A percentile compares a stretch with the other conserved stretches of the same genome.
phyloP scores from a whole-genome alignment of 192 early-diverging fungal genomes.

The Coemansia sp. region DNA sequence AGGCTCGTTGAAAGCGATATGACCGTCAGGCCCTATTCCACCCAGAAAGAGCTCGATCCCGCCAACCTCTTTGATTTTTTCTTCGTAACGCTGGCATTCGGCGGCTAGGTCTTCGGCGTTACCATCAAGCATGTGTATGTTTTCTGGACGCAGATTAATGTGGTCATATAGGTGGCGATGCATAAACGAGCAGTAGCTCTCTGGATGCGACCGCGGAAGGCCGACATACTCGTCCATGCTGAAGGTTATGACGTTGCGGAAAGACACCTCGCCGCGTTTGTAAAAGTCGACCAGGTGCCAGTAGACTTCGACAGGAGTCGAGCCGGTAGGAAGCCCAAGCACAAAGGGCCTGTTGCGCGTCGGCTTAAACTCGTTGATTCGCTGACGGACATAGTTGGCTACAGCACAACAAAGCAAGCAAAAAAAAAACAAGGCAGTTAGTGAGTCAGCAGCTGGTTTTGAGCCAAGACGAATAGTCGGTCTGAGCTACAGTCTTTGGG shows the following conservation, averaged over 20 bases:
- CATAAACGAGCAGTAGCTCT: conserved; percentile 89
- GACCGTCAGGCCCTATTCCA: conserved; percentile 86
- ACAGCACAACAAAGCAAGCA: conserved; percentile 8
- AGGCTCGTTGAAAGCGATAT: conserved; percentile 90
- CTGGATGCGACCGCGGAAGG: conserved; percentile 70
- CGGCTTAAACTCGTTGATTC: conserved; percentile 76
- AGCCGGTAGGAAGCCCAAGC: conserved; percentile 81
- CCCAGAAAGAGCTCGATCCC: conserved; percentile 87
- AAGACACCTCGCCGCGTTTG: conserved; percentile 69
- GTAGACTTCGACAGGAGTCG: conserved; percentile 79
- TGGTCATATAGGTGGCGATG: conserved; percentile 84
- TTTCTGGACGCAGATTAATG: conserved; percentile 72
- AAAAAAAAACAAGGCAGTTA: neutral
- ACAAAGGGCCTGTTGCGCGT: conserved; percentile 76
- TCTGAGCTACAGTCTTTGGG: neutral
- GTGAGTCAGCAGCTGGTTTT: no score
- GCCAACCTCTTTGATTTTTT: conserved; percentile 71
- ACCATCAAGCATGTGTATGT: conserved; percentile 81
- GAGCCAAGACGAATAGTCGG: neutral
- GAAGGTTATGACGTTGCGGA: conserved; percentile 77
- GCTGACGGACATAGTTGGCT: conserved; percentile 76
- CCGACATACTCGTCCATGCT: conserved; percentile 90
- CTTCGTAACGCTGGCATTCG: conserved; percentile 79
- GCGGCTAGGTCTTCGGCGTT: conserved; percentile 78
- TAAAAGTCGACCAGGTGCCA: conserved; percentile 73